phyloP scores from a whole-genome alignment of 2,329 filamentous ascomycete species.

The Pyrenophora seminiperda region DNA sequence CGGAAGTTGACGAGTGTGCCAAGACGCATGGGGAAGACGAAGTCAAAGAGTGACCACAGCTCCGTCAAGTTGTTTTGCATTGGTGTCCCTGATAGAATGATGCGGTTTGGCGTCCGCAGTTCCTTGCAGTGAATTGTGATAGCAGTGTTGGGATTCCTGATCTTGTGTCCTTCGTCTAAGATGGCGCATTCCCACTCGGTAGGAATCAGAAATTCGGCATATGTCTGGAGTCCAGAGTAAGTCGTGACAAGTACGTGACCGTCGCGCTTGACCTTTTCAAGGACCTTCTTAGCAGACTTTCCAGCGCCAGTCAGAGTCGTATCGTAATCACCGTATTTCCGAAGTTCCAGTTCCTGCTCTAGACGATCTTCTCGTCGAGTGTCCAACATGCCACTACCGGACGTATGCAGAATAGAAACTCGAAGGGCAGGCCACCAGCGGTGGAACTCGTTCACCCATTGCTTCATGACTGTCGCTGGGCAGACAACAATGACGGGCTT shows the following conservation, averaged over 20 bases:
- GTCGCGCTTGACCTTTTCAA: conserved; percentile 78
- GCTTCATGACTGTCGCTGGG: conserved; percentile 90
- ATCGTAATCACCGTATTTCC: conserved; percentile 53
- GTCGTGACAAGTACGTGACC: conserved; percentile 96
- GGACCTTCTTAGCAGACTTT: conserved; percentile 76
- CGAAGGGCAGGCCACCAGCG: conserved; percentile 99
- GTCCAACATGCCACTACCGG: conserved; percentile 95
- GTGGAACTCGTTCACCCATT: conserved; percentile 99
- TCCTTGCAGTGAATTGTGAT: conserved; percentile 97
- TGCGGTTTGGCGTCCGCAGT: conserved; percentile 82
- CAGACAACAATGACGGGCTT: conserved; percentile 91
- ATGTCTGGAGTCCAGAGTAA: conserved; percentile 93
- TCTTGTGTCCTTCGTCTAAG: conserved; percentile 96
- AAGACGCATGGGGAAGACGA: conserved; percentile 93
- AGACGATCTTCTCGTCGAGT: conserved; percentile 64
- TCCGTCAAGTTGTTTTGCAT: conserved; percentile 97
- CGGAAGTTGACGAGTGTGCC: conserved; percentile 91
- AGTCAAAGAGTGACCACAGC: conserved; percentile 96
- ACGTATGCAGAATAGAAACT: conserved; percentile 92
- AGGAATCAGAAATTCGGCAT: conserved; percentile 78
- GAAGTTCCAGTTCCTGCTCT: conserved; percentile 65
- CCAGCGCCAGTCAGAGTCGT: conserved; percentile 59
- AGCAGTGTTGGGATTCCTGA: conserved; percentile 91
- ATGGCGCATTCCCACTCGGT: conserved; percentile 93
- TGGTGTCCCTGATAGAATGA: conserved; percentile 94